Percentiles rank a stretch among this genome's conserved stretches.
Evolutionary conservation across 2,329 filamentous ascomycete genomes (phyloP).

Genomic region (Trichoderma breve): DNA sequence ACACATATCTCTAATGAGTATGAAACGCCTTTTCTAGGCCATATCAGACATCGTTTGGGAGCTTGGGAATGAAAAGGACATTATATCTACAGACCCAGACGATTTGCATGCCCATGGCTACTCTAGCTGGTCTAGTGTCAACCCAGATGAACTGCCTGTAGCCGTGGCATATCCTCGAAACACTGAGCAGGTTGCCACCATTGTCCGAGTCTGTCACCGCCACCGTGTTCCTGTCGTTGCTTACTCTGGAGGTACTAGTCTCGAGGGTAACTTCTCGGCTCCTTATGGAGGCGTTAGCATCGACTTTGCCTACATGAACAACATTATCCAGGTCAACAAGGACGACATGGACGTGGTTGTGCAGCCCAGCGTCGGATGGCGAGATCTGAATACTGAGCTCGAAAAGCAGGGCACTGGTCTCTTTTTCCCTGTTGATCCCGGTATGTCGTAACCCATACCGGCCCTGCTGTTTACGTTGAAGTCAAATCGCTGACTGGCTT

Average conservation of each 20-base stretch:
- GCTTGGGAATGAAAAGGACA: constrained; percentile 46
- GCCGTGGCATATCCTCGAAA: constrained; percentile 63
- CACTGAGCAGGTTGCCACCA: constrained; percentile 58
- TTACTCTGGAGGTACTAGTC: constrained; percentile 79
- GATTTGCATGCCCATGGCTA: constrained; percentile 63
- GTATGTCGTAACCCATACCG: constrained; percentile 38
- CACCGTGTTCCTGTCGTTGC: constrained; percentile 81
- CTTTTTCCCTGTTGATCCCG: constrained; percentile 89
- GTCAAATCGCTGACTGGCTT: neutral
- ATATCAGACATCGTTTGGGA: constrained; percentile 53
- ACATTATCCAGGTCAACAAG: constrained; percentile 74
- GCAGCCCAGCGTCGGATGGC: constrained; percentile 90
- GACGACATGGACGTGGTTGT: constrained; percentile 92
- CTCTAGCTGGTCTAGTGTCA: constrained; percentile 64
- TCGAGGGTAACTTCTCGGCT: constrained; percentile 88
- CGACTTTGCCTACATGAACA: constrained; percentile 85
- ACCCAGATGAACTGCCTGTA: constrained; percentile 59
- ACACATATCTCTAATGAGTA: neutral
- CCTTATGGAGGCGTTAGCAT: constrained; percentile 85
- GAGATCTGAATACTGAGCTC: constrained; percentile 73
- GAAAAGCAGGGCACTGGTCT: constrained; percentile 70
- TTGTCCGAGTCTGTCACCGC: constrained; percentile 70
- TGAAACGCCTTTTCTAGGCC: constrained; percentile 41
- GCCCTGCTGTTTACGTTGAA: neutral
- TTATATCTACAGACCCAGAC: constrained; percentile 62